Evolutionary conservation across 2,329 filamentous ascomycete genomes (phyloP).

Genomic region (Cladosporium sp.): DNA sequence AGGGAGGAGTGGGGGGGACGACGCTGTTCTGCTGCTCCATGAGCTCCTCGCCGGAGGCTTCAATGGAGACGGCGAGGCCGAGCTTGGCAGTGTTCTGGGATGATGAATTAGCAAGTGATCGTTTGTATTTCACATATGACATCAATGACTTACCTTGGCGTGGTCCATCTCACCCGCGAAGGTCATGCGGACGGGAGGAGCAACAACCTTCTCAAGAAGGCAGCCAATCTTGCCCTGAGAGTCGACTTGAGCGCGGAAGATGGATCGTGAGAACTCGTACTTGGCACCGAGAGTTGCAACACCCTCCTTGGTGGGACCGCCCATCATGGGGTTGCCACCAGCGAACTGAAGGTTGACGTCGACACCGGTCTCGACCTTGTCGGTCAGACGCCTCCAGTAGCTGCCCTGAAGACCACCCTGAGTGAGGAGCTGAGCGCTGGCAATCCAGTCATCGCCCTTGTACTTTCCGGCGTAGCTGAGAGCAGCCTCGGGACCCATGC

Average conservation of each 20-base stretch:
- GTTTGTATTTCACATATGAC: neutral
- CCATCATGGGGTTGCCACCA: conserved; percentile 61
- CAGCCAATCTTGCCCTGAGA: conserved; percentile 91
- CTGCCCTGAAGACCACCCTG: conserved; percentile 84
- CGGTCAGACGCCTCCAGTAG: conserved; percentile 89
- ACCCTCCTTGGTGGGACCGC: conserved; percentile 75
- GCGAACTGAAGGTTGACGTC: conserved; percentile 86
- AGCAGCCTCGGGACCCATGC: conserved; percentile 83
- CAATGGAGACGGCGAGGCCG: conserved; percentile 87
- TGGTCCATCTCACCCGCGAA: conserved; percentile 98
- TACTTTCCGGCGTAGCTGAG: conserved; percentile 89
- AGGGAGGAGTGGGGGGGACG: conserved; percentile 41
- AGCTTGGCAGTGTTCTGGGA: conserved; percentile 87
- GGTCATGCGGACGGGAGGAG: conserved; percentile 85
- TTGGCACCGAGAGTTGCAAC: conserved; percentile 89
- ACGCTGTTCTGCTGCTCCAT: conserved; percentile 69
- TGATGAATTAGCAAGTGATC: neutral
- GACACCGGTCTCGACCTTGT: conserved; percentile 93
- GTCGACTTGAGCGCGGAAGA: conserved; percentile 93
- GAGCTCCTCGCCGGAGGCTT: conserved; percentile 77
- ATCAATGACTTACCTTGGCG: conserved; percentile 67
- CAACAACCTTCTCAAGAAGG: conserved; percentile 91
- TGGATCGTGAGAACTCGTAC: conserved; percentile 95
- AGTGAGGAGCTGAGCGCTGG: conserved; percentile 81
- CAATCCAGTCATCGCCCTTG: conserved; percentile 88